Base-by-base conservation (phyloP, 805 yeast genomes). In the Cyberlindnera suaveolens region DNA sequence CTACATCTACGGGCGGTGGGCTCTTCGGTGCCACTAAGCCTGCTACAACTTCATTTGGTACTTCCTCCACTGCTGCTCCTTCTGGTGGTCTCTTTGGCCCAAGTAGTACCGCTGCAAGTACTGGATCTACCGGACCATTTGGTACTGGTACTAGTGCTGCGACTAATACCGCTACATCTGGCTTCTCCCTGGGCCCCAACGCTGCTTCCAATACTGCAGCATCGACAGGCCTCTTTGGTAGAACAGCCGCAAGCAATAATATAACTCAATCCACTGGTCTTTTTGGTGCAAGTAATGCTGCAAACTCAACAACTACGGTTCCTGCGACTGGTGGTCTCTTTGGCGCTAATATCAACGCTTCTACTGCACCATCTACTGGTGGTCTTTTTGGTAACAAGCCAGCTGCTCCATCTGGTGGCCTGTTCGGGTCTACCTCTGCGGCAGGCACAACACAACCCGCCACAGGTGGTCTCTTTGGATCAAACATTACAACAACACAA, bases 391-490 rank as follows among this genome's bases (percentile, higher is more conserved):
- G 27, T 23, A 23, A 6, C 27, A 23, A 23, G 27, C 27, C 27
- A 14, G 32, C 50, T 30, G 36, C 54, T 13, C 15, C 54, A 26
- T 14, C 48, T 15, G 62, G 66, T 36, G 66, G 67, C 1, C 41
- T 63, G 4, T 64, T 65, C 50, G 66, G 66, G 31, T 48, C 57
- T 8, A 39, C 40, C 23, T 37, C 38, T 45, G 44, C 50, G 36
- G 23, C 44, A 5, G 18, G 48, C 15, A 17, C 48, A 6, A 29
- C 52, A 29, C 31, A 17, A n/a, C 42, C 40, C 6, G 26, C 60
- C 1, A 38, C 63, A 9, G 67, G 68, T 27, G 70, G 70, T 3
- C 48, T 68, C 10, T 67, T 68, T 50, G 70, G 71, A 4, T 35
- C 46, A 23, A 48, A 41, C 11, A n/a, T 42, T 2, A 14, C 47